A percentile compares a stretch with the other conserved stretches of the same genome.
phyloP scores from a whole-genome alignment of 176 grass and related monocot genomes.

The Cenchrus americanus region DNA sequence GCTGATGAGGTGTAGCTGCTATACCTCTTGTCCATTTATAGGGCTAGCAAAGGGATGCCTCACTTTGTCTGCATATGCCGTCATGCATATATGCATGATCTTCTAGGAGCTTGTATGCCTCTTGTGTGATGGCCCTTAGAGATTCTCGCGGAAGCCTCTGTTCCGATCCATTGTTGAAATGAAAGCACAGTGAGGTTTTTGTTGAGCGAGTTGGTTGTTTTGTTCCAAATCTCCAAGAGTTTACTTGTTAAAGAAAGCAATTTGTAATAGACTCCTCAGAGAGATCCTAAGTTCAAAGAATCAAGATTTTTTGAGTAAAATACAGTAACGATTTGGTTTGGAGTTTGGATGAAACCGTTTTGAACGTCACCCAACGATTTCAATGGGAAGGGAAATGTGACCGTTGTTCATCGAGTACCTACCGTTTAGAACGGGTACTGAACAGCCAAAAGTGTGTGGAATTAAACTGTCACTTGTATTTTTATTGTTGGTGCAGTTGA shows the following conservation, averaged over 20 bases:
- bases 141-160: constrained; percentile 8
- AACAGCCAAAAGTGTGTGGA: too few relatives aligned
- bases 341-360: too few relatives aligned
- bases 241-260: background rate
- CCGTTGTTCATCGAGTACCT: too few relatives aligned
- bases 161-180: background rate
- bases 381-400: too few relatives aligned
- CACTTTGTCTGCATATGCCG: background rate
- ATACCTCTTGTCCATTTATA: constrained; percentile 24
- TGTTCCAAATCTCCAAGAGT: background rate
- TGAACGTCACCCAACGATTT: too few relatives aligned
- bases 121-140: constrained; percentile 1
- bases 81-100: background rate
- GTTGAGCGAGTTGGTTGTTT: background rate
- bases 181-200: background rate
- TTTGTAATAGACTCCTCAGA: background rate
- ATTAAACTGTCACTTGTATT: too few relatives aligned
- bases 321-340: too few relatives aligned
- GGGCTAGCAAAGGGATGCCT: background rate
- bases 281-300: background rate
- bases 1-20: background rate
- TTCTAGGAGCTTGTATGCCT: constrained; percentile 38
- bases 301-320: too few relatives aligned
- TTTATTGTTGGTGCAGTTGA: too few relatives aligned
- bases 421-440: too few relatives aligned